Conservation (phyloP, 2,329 filamentous ascomycete species). For the Neofusicoccum umdonicola region DNA sequence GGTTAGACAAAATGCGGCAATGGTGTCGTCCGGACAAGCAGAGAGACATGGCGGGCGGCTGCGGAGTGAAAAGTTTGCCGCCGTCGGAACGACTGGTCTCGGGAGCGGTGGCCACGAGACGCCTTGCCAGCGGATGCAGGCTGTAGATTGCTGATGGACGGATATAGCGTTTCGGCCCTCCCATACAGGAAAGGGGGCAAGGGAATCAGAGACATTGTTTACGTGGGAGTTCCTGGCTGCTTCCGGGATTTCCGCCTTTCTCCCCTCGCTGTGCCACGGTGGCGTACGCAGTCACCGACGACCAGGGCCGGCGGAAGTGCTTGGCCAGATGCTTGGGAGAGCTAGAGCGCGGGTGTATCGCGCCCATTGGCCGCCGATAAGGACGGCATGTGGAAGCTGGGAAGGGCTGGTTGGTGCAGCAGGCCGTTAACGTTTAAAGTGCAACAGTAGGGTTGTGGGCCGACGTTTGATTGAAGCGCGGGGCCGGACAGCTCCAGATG, state of each 20-base stretch:
- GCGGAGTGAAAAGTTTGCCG: neutral
- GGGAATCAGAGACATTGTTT: slow-evolving; percentile 11
- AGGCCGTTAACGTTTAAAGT: neutral
- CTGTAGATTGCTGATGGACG: neutral
- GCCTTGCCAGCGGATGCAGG: neutral
- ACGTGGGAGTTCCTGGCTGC: neutral
- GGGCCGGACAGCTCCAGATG: neutral
- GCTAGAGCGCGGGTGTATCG: neutral
- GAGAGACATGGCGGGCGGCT: neutral
- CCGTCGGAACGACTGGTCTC: neutral
- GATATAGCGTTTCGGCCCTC: slow-evolving; percentile 4
- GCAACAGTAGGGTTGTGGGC: slow-evolving; percentile 1
- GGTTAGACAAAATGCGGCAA: neutral
- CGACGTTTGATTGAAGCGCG: neutral
- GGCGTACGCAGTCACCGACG: slow-evolving; percentile 4
- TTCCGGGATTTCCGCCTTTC: neutral
- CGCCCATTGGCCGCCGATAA: neutral
- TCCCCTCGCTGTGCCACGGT: slow-evolving; percentile 11
- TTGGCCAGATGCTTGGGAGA: neutral
- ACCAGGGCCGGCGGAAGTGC: neutral
- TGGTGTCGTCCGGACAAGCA: neutral
- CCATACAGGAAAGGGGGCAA: slow-evolving; percentile 1
- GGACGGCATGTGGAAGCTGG: neutral
- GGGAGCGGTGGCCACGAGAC: neutral
- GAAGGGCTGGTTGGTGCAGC: neutral